Conservation (phyloP, 257 asterid species). For the Nicotiana knightiana region DNA sequence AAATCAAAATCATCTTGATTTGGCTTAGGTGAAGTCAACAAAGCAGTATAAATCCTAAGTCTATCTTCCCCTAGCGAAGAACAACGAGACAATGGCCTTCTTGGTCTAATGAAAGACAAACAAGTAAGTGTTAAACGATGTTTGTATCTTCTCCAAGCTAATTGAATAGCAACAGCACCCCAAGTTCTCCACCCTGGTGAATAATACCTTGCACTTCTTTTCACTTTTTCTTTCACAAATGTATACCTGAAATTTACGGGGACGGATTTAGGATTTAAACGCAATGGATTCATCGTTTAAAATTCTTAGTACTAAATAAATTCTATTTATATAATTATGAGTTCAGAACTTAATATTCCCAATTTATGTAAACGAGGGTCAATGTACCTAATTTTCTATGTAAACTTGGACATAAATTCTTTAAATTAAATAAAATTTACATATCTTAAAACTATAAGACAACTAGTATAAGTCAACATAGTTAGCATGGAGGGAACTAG, state of each 20-base stretch:
- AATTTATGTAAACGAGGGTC: neutral
- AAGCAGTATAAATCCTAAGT: constrained; percentile 72
- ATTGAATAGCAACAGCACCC: constrained; percentile 35
- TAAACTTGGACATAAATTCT: neutral
- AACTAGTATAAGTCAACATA: neutral
- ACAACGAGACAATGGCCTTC: constrained; percentile 76
- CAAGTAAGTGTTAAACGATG: constrained; percentile 75
- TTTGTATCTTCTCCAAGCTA: constrained; percentile 29
- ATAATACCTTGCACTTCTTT: constrained; percentile 27
- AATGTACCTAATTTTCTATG: neutral
- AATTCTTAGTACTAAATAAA: neutral
- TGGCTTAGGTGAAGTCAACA: constrained; percentile 86
- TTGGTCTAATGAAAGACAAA: constrained; percentile 73
- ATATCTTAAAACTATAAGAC: neutral
- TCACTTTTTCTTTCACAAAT: constrained; percentile 24
- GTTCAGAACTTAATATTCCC: neutral
- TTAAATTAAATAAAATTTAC: too few relatives aligned
- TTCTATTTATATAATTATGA: neutral
- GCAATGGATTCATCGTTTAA: neutral
- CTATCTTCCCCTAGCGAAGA: constrained; percentile 83
- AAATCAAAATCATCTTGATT: constrained; percentile 81
- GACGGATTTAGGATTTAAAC: neutral
- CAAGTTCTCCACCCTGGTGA: constrained; percentile 42
- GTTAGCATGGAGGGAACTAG: too few relatives aligned
- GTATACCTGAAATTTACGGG: constrained; percentile 11